phyloP scores from a whole-genome alignment of 2,329 filamentous ascomycete species.

The Xylariaceae sp. region DNA sequence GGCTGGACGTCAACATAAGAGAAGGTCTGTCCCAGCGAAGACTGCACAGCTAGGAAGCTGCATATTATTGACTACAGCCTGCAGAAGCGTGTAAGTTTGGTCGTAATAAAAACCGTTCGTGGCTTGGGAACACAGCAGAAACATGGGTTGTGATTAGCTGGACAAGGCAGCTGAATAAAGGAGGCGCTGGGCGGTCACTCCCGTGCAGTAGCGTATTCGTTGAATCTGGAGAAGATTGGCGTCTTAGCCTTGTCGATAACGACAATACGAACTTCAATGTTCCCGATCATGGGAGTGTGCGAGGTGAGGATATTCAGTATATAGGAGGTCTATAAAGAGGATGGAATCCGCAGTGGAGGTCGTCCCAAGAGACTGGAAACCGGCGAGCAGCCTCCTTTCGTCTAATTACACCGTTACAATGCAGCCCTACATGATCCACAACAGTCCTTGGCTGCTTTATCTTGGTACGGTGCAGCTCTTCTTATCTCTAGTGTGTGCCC shows the following conservation, averaged over 20 bases:
- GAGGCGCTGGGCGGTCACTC: not conserved
- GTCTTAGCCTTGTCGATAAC: not conserved
- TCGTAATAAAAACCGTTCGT: conserved; percentile 1
- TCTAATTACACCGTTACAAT: not conserved
- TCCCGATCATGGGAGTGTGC: not conserved
- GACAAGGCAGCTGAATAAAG: conserved; percentile 6
- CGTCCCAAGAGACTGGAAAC: not conserved
- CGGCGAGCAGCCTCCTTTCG: not conserved
- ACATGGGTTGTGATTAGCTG: conserved; percentile 11
- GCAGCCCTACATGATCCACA: not conserved
- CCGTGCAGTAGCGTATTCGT: conserved; percentile 1
- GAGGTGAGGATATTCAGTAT: not conserved
- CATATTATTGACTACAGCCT: conserved; percentile 3
- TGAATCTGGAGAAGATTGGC: conserved; percentile 11
- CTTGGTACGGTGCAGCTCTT: conserved; percentile 17
- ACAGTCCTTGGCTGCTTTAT: conserved; percentile 19
- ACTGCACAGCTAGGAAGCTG: not conserved
- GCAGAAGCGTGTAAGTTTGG: not conserved
- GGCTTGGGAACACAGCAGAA: not conserved
- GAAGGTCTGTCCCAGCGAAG: not conserved
- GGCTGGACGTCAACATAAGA: too few relatives aligned
- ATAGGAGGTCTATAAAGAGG: conserved; percentile 7
- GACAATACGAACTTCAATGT: not conserved
- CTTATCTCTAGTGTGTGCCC: conserved; percentile 21
- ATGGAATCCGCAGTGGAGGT: not conserved